phyloP scores from a whole-genome alignment of 2,329 filamentous ascomycete genomes.

The Aspergillus pseudonomiae region DNA sequence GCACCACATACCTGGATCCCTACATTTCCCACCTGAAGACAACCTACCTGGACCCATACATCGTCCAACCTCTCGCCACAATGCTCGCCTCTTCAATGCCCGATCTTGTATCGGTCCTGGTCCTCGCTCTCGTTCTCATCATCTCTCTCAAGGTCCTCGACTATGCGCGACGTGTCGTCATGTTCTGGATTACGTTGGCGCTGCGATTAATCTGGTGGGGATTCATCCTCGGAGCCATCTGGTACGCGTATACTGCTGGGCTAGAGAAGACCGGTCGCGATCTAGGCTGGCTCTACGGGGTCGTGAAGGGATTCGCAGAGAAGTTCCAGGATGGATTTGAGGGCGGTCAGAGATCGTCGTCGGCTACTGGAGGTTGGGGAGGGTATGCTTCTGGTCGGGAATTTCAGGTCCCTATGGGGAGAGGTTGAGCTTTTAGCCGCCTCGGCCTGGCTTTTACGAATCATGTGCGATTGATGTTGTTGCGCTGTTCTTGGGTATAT shows the following conservation, averaged over 20 bases:
- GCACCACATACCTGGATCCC: constrained; percentile 19
- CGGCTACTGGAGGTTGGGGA: constrained; percentile 51
- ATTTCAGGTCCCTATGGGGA: constrained; percentile 2
- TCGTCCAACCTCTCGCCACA: constrained; percentile 44
- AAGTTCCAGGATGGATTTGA: constrained; percentile 54
- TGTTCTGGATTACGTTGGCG: constrained; percentile 75
- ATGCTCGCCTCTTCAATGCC: constrained; percentile 39
- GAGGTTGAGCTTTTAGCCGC: not conserved
- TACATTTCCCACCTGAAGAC: constrained; percentile 31
- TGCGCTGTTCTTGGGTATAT: not conserved
- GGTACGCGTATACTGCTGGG: constrained; percentile 56
- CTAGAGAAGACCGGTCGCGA: constrained; percentile 37
- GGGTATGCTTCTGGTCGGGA: constrained; percentile 53
- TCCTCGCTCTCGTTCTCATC: constrained; percentile 65
- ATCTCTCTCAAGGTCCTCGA: constrained; percentile 66
- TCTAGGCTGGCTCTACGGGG: constrained; percentile 60
- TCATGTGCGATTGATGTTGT: not conserved
- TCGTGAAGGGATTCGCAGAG: constrained; percentile 64
- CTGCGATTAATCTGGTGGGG: constrained; percentile 68
- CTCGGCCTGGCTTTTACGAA: not conserved
- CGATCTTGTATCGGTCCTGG: constrained; percentile 39
- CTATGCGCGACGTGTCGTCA: constrained; percentile 70
- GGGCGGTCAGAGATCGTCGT: constrained; percentile 8
- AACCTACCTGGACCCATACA: constrained; percentile 53
- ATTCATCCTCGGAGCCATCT: constrained; percentile 55